phyloP scores from a whole-genome alignment of 345 rosid species.

The Eucalyptus marginata region DNA sequence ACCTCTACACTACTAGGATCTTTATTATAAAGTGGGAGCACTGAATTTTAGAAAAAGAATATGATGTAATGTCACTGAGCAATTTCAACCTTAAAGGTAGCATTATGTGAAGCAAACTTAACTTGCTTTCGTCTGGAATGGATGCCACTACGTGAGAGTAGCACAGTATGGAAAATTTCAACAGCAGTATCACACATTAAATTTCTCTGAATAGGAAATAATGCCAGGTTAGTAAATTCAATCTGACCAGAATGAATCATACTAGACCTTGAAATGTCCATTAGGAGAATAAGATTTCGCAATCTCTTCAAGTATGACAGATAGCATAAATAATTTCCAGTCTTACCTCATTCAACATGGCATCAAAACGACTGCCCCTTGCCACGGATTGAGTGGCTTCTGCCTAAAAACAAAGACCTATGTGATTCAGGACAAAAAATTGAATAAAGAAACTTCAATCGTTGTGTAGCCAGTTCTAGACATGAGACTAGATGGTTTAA shows the following conservation, averaged over 20 bases:
- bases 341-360: constrained; percentile 69
- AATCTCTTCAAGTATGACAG: background rate
- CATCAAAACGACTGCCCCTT: too few species aligned
- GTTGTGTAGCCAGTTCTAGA: background rate
- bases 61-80: background rate
- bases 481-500: background rate
- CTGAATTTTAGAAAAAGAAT: background rate
- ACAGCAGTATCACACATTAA: too few species aligned
- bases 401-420: too few species aligned
- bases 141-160: too few species aligned
- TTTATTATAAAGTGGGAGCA: background rate
- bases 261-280: too few species aligned
- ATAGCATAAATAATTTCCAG: background rate
- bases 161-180: too few species aligned
- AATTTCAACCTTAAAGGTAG: background rate
- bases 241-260: too few species aligned
- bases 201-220: too few species aligned
- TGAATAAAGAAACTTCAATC: background rate
- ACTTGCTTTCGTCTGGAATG: too few species aligned
- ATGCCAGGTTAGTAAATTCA: too few species aligned
- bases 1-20: background rate
- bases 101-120: background rate
- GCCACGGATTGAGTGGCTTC: too few species aligned
- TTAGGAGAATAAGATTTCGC: background rate
- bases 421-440: background rate